phyloP scores from a whole-genome alignment of 495 filamentous ascomycete species.

The Mytilinidion resinicola region DNA sequence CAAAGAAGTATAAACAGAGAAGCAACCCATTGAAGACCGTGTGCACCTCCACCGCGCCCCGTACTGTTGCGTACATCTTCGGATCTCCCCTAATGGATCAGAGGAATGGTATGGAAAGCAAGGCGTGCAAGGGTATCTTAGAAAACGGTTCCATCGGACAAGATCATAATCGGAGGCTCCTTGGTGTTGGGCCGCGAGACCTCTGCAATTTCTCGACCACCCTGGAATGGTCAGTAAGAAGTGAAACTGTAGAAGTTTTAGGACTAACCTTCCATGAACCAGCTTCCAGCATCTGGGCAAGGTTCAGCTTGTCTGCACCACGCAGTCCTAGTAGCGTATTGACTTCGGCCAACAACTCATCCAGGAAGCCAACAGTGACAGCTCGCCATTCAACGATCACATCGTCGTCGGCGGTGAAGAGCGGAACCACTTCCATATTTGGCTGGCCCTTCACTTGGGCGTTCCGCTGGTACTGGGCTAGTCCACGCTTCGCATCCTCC shows the following conservation, averaged over 20 bases:
- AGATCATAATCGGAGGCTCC: conserved; percentile 91
- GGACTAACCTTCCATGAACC: conserved; percentile 85
- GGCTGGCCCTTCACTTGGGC: conserved; percentile 67
- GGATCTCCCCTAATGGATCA: too few species aligned
- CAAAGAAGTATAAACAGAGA: too few species aligned
- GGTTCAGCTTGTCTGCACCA: conserved; percentile 51
- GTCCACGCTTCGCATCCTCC: conserved; percentile 56
- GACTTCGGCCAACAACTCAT: conserved; percentile 64
- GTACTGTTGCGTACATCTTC: too few species aligned
- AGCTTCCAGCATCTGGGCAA: conserved; percentile 79
- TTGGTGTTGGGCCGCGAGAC: conserved; percentile 94
- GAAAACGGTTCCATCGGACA: conserved; percentile 94
- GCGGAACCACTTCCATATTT: conserved; percentile 64
- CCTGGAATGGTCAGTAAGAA: conserved; percentile 47
- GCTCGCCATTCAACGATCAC: conserved; percentile 86
- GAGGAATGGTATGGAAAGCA: too few species aligned
- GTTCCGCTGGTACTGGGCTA: conserved; percentile 66
- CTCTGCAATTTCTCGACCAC: conserved; percentile 91
- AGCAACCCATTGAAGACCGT: too few species aligned
- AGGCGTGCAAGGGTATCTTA: conserved; percentile 42
- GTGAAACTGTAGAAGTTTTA: neutral
- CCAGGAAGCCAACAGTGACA: conserved; percentile 76
- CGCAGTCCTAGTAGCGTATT: conserved; percentile 57
- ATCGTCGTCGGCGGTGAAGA: conserved; percentile 73
- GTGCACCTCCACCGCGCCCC: too few species aligned